phyloP scores from a whole-genome alignment of 2,329 filamentous ascomycete species.

The Neophaeococcomyces mojaviensis region DNA sequence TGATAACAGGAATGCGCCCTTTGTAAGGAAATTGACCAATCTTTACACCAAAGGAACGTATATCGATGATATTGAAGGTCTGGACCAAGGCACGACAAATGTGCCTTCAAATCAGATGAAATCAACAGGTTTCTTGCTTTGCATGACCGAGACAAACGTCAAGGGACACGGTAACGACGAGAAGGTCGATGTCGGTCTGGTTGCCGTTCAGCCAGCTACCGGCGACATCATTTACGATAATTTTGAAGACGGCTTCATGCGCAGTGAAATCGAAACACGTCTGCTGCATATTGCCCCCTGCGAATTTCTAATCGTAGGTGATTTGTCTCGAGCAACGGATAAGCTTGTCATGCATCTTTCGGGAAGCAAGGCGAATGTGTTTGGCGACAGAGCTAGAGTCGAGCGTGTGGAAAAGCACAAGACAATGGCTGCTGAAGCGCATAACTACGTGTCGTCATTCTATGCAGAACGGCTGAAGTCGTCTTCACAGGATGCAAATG shows the following conservation, averaged over 20 bases:
- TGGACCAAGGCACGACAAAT: constrained; percentile 49
- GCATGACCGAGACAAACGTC: constrained; percentile 75
- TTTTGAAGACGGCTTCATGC: constrained; percentile 97
- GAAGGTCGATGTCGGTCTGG: constrained; percentile 81
- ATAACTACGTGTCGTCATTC: constrained; percentile 84
- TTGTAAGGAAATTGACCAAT: constrained; percentile 86
- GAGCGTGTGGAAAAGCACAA: constrained; percentile 70
- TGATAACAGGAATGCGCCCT: constrained; percentile 87
- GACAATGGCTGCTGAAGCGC: constrained; percentile 74
- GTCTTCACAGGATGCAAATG: constrained; percentile 46
- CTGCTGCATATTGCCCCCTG: constrained; percentile 91
- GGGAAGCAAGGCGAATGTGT: constrained; percentile 81
- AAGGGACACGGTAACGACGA: constrained; percentile 82
- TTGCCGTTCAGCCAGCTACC: constrained; percentile 91
- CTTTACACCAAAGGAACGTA: constrained; percentile 98
- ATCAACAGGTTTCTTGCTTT: constrained; percentile 79
- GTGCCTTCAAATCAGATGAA: constrained; percentile 53
- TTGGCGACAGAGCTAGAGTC: constrained; percentile 81
- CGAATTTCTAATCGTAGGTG: constrained; percentile 87
- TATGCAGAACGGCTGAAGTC: constrained; percentile 78
- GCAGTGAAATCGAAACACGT: constrained; percentile 91
- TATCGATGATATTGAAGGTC: constrained; percentile 80
- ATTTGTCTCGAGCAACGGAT: constrained; percentile 81
- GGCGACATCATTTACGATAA: constrained; percentile 93
- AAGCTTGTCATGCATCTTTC: constrained; percentile 88